Base-by-base conservation (phyloP, 2,329 filamentous ascomycete genomes). In the Emmonsia crescens region DNA sequence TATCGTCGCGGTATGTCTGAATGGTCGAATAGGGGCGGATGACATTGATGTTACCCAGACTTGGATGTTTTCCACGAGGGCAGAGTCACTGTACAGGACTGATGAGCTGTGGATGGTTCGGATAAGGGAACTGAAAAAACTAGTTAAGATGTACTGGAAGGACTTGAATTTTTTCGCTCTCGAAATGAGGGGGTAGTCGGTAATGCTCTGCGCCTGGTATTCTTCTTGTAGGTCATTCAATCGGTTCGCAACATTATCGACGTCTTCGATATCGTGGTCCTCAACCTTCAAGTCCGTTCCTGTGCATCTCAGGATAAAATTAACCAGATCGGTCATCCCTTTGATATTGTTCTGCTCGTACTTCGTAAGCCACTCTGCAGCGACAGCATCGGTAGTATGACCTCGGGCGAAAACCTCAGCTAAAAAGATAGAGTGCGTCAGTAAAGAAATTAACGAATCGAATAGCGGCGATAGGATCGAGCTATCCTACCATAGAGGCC, bases 31-130 rank as follows among this genome's bases (percentile, higher is more conserved):
- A 3, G 85, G 83, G 0, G 91, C 92, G 3, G 91, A 94, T 2
- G 93, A 94, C 88, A 99, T 90, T 63, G 89, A 89, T 46, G 87
- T 87, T 63, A 96, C 81, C 94, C 94, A 99, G 62, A 89, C 82
- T 67, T 91, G 86, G 56, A 97, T 83, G 70, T 96, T 96, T 72
- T 96, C 91, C 70, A 96, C 85, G 58, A 99, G 79, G 36, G 87
- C 83, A 42, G 78, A 75, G 64, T 95, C 88, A 52, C 83, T 85
- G 76, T 96, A 96, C 58, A 99, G 78, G 24, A 89, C 77, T 29
- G 89, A 88, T n/a, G 89, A 89, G 67, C 91, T 86, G 69, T 95
- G 90, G 58, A 96, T 82, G 5, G 90, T 84, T 66, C 84, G 83
- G 66, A 96, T 83, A 27, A 97, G 79, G 0, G 87, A 82, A 64